Evolutionary conservation across 2,329 filamentous ascomycete species (phyloP).

Genomic region (Talaromyces islandicus): DNA sequence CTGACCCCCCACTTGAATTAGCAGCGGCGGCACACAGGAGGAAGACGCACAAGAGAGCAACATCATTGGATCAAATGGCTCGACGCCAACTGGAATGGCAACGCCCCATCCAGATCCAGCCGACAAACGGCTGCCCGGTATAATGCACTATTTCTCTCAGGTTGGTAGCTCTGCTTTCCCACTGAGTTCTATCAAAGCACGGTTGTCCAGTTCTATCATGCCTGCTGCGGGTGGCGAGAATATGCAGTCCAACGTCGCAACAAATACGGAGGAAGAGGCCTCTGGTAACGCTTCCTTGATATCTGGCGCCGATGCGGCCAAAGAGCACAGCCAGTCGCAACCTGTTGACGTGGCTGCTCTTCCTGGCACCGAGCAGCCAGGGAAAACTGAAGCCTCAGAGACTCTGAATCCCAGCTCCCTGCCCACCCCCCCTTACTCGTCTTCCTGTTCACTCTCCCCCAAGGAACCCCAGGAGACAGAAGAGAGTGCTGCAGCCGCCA

Average conservation of each 20-base stretch:
- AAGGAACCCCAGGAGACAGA: slow-evolving; percentile 38
- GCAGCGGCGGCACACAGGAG: slow-evolving; percentile 27
- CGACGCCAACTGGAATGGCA: slow-evolving; percentile 82
- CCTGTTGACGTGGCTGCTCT: slow-evolving; percentile 22
- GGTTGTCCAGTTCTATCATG: slow-evolving; percentile 30
- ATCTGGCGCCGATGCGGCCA: slow-evolving; percentile 37
- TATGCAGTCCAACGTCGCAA: slow-evolving; percentile 18
- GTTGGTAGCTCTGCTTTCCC: slow-evolving; percentile 86
- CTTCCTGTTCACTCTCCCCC: slow-evolving; percentile 38
- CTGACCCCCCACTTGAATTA: background rate
- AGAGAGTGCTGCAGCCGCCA: slow-evolving; percentile 28
- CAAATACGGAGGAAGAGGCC: slow-evolving; percentile 16
- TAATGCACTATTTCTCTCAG: slow-evolving; percentile 96
- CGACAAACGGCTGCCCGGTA: slow-evolving; percentile 91
- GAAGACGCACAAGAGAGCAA: slow-evolving; percentile 34
- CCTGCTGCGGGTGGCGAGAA: slow-evolving; percentile 14
- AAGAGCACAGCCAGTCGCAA: slow-evolving; percentile 31
- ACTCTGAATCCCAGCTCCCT: slow-evolving; percentile 27
- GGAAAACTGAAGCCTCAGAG: slow-evolving; percentile 23
- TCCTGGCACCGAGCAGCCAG: slow-evolving; percentile 15
- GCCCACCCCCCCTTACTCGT: slow-evolving; percentile 40
- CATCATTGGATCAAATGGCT: slow-evolving; percentile 63
- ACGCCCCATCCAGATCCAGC: slow-evolving; percentile 90
- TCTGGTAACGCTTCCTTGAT: slow-evolving; percentile 26
- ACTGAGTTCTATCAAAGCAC: slow-evolving; percentile 40